Conservation (phyloP, 768 basidiomycete species). For the Tulasnella sp. region DNA sequence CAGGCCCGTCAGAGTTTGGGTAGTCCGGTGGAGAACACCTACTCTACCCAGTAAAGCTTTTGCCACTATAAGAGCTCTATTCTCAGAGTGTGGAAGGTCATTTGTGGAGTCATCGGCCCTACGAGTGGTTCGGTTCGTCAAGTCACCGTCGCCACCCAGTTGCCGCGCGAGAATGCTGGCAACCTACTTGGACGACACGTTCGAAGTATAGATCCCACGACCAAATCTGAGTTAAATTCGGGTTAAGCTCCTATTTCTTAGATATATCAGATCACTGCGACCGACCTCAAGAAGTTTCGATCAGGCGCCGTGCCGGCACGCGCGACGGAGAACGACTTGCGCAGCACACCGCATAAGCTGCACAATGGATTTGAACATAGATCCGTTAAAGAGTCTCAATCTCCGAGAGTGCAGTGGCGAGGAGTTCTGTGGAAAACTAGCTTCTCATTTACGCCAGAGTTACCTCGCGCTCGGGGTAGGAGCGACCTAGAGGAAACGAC, state of each 20-base stretch:
- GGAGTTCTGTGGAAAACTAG: neutral
- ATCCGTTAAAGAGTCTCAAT: neutral
- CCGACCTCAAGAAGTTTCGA: conserved; percentile 6
- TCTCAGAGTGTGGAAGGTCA: neutral
- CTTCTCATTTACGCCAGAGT: neutral
- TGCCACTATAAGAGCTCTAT: neutral
- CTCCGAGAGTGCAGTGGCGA: neutral
- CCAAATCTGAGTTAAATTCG: neutral
- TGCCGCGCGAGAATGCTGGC: neutral
- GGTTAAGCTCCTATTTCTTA: neutral
- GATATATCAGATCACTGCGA: neutral
- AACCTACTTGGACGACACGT: conserved; percentile 16
- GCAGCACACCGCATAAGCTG: neutral
- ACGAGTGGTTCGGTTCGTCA: neutral
- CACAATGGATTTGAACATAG: neutral
- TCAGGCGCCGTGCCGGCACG: neutral
- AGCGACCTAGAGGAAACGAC: neutral
- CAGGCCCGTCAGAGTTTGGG: neutral
- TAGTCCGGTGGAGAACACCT: neutral
- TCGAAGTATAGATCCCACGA: conserved; percentile 2
- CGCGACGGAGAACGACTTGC: neutral
- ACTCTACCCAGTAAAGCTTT: neutral
- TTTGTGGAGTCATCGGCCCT: conserved; percentile 19
- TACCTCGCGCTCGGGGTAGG: neutral
- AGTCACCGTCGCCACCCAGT: neutral